phyloP scores from a whole-genome alignment of 2,329 filamentous ascomycete species.

The Colletotrichum endophyticum region DNA sequence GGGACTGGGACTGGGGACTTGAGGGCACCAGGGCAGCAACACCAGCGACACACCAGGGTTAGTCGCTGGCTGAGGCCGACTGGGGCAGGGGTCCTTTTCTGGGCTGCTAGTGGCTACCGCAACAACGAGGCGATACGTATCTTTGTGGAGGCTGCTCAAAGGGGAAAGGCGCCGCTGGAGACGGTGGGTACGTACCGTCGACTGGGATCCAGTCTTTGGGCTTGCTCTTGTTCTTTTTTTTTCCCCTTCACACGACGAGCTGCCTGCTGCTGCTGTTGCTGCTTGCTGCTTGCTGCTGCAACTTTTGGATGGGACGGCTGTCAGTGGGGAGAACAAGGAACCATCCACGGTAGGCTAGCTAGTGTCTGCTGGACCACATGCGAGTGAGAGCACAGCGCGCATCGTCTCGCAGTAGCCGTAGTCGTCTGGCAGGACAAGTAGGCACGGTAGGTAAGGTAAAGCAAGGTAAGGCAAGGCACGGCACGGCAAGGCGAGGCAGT shows the following conservation, averaged over 20 bases:
- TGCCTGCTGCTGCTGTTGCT: neutral
- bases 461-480: neutral
- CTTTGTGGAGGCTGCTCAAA: neutral
- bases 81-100: constrained; percentile 14
- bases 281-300: neutral
- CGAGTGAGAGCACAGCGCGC: neutral
- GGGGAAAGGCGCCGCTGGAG: neutral
- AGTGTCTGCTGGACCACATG: neutral
- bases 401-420: neutral
- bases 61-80: constrained; percentile 14
- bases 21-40: neutral
- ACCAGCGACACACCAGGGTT: neutral
- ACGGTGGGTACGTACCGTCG: neutral
- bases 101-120: constrained; percentile 10
- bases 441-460: neutral
- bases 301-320: neutral
- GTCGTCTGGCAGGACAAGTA: neutral
- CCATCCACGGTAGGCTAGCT: neutral
- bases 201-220: neutral
- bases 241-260: neutral
- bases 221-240: neutral
- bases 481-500: neutral
- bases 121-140: neutral
- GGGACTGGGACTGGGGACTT: neutral
- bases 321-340: neutral